Conservation (phyloP, 306 rosid species). For the Leucaena leucocephala region DNA sequence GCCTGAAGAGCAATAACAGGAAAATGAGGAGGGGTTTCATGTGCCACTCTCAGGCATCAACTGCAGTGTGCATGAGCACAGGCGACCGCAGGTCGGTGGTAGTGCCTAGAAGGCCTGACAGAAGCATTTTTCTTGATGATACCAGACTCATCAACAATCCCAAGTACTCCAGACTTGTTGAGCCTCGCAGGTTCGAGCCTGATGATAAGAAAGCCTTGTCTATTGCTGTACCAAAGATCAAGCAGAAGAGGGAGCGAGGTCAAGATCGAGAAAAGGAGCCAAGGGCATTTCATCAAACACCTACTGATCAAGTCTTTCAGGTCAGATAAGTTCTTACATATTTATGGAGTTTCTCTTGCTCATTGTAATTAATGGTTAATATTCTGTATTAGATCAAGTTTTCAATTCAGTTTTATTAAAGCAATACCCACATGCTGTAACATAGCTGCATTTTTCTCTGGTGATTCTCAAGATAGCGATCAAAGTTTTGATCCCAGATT, state of each 20-base stretch:
- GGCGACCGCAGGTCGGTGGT: conserved; percentile 56
- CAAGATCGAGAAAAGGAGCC: conserved; percentile 30
- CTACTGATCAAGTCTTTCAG: conserved; percentile 62
- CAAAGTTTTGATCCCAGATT: conserved; percentile 11
- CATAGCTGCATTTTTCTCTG: not conserved
- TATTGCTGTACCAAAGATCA: conserved; percentile 34
- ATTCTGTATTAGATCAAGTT: not conserved
- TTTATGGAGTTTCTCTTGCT: not conserved
- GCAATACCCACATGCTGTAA: not conserved
- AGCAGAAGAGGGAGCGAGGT: conserved; percentile 14
- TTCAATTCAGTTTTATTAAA: conserved; percentile 18
- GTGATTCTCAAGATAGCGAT: conserved; percentile 11
- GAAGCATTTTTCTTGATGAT: conserved; percentile 38
- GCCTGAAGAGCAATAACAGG: conserved; percentile 39
- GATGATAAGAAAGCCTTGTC: conserved; percentile 23
- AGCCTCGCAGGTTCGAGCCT: conserved; percentile 39
- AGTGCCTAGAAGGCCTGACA: conserved; percentile 48
- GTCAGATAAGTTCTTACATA: conserved; percentile 38
- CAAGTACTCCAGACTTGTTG: conserved; percentile 66
- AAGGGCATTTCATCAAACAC: conserved; percentile 45
- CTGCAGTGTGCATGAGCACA: conserved; percentile 71
- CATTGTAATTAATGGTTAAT: not conserved
- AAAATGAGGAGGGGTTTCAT: conserved; percentile 62
- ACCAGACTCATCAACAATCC: conserved; percentile 44
- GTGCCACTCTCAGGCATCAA: conserved; percentile 76